These are phyloP conservation scores for Schoenoplectus tabernaemontani DNA, from an alignment of 202 grass and related monocot genomes.

Conservation along the genomic window DNA sequence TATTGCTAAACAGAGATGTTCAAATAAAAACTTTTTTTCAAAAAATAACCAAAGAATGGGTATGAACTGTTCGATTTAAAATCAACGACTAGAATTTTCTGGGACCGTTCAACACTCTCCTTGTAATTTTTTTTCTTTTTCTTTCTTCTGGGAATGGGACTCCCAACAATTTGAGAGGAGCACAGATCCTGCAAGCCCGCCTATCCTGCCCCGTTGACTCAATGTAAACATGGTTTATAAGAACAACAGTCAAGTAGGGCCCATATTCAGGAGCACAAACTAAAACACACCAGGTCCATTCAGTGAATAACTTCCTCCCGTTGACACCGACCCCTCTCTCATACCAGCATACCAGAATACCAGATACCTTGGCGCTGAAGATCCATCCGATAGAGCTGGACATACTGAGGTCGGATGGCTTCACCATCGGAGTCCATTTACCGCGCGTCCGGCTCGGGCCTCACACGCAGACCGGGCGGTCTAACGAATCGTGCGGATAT, in stretches of 20 bases:
- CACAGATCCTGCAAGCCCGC: background rate
- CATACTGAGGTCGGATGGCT: background rate
- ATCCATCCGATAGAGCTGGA: background rate
- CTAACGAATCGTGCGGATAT: slow-evolving; percentile 1
- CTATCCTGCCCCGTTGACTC: background rate
- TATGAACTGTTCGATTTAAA: background rate
- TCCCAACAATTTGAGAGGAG: background rate
- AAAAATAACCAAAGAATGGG: no score
- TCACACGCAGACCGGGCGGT: slow-evolving; percentile 38
- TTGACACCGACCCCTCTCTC: background rate
- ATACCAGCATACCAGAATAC: no score
- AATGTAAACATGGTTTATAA: background rate
- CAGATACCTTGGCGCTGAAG: background rate
- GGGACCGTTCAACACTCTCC: background rate
- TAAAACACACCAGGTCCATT: background rate
- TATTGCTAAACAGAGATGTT: no score
- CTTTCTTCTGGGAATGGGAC: no score
- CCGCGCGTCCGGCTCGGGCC: slow-evolving; percentile 17
- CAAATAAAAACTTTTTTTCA: no score
- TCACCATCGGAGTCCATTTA: background rate
- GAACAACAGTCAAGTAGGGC: background rate
- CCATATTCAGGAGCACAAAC: background rate
- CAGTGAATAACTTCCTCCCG: background rate
- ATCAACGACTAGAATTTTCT: background rate
- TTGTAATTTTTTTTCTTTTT: no score